These are phyloP conservation scores for Pichia paraexigua DNA, from an alignment of 805 yeast genomes.

Conservation along the genomic window DNA sequence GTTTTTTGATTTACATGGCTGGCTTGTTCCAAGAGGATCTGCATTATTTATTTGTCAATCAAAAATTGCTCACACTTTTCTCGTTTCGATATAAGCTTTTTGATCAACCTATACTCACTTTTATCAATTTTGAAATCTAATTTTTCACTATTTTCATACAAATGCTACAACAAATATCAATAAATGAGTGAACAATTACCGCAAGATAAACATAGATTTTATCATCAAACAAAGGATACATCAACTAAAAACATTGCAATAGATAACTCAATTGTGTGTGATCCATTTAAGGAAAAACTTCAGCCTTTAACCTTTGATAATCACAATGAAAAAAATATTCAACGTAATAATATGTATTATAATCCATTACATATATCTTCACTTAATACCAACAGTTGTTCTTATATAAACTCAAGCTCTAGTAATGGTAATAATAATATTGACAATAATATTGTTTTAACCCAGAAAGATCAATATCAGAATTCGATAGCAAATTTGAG, in stretches of 20 bases:
- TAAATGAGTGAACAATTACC: slow-evolving; percentile 1
- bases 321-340: not conserved
- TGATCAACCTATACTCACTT: not conserved
- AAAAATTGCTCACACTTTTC: not conserved
- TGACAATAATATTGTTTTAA: not conserved
- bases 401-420: not conserved
- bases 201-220: not conserved
- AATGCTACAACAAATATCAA: not conserved
- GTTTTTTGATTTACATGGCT: no score
- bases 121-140: not conserved
- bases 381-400: not conserved
- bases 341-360: not conserved
- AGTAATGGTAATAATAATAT: not conserved
- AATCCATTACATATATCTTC: not conserved
- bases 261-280: not conserved
- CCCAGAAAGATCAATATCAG: not conserved
- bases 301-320: not conserved
- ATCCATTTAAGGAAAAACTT: not conserved
- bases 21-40: not conserved
- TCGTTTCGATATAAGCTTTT: not conserved
- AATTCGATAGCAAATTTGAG: not conserved
- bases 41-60: not conserved
- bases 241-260: not conserved
- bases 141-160: not conserved
- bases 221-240: not conserved